Evolutionary conservation across 2,329 filamentous ascomycete genomes (phyloP), one percentile per base, ranked within the genome.

Genomic region (Aspergillus tamarii): DNA sequence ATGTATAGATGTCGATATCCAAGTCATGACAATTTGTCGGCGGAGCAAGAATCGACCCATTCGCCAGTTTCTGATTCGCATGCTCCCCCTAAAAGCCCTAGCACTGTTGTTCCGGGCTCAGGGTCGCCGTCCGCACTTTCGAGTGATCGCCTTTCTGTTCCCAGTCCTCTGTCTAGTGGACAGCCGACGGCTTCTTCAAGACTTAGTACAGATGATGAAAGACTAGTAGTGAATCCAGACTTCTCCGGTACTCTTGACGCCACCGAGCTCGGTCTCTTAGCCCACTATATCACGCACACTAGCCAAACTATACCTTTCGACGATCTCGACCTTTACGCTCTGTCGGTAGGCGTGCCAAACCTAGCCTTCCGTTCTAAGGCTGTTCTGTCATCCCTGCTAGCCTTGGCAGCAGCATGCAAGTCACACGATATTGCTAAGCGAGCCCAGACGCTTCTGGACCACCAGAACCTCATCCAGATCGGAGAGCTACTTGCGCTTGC

Each of bases 271-370:
- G 72, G 74, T 10, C 75, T 83, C 0, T 63, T 83, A 2, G 72
- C 73, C 28, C 80, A 83, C 64, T 83, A 80, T 52, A 72, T 82
- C 45, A 74, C 76, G 0, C 80, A 82, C 63, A 81, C 81, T 0
- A 78, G 79, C 46, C 75, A 66, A 5, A 73, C 73, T 4, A 70
- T 78, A 19, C 73, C 80, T 0, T 74, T 76, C 32, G 80, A 79
- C 23, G 56, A 72, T 1, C 72, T 77, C 1, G 81, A 82, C 53
- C 70, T 78, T 16, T 80, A 81, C 45, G 76, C 80, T 0, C 64
- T 83, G 1, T 76, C 79, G 12, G 73, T 82, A 8, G 78, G 80
- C 0, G 77, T 83, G 32, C 81, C 81, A 0, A 81, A 77, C 21
- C 69, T 83, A 0, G 81, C 81, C 0, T 78, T 81, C 54, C 67